Evolutionary conservation across 768 basidiomycete genomes (phyloP), one percentile per base, ranked within the genome.

Genomic region (Daedalea quercina): DNA sequence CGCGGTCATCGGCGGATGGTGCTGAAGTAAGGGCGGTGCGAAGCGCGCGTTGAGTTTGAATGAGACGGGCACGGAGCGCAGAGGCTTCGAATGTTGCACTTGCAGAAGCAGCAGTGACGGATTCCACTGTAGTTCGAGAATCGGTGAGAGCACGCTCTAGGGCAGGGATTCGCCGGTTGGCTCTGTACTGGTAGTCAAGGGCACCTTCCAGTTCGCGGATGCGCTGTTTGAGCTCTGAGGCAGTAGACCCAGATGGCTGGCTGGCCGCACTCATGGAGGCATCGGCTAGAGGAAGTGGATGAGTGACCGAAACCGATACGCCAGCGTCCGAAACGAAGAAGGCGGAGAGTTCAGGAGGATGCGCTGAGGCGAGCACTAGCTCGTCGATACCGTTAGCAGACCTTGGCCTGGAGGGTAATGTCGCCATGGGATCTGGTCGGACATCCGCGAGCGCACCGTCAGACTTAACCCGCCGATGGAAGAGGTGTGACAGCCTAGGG

Each of bases 391-490:
- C 51, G 15, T 47, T 34, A 13, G 58, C 33, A n/a, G 63, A 65
- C n/a, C 48, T 44, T 11, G 60, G 53, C 12, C 54, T 55, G 11
- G 53, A 54, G 4, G 47, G 37, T 7, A 48, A 51, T 20, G 42
- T 34, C 23, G 52, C 52, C 17, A 50, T 46, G 35, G 57, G 57
- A 6, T 54, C 33, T 12, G 55, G 47, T 3, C 54, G 53, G 17
- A 56, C 59, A 11, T 50, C 52, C 28, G 42, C 48, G 49, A 65
- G 55, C n/a, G 55, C 60, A 35, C 53, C 55, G 50, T 63, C 64
- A 4, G 64, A 63, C 50, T 56, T 58, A 1, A 54, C 51, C 37
- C 61, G 62, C 1, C 58, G 53, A 44, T 63, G 61, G 53, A 65
- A 60, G 44, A 65, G 49, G 28, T 54, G 55, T 13, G 60, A 54